These are phyloP conservation scores for Chiua sp. DNA, from an alignment of 1,284 basidiomycete genomes.

Conservation along the genomic window DNA sequence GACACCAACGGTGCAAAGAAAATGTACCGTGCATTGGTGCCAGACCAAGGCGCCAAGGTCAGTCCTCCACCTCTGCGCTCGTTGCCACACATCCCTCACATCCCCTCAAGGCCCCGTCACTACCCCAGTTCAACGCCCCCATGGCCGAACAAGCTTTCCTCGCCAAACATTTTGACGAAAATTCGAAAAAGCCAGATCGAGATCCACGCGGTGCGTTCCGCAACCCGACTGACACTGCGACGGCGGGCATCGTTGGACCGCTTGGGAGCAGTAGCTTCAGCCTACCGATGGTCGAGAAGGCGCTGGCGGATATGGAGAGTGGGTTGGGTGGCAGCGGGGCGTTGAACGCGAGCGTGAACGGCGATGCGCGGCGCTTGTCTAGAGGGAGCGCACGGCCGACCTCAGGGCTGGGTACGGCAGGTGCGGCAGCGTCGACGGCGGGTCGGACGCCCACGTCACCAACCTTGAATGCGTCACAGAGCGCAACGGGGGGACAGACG, in stretches of 20 bases:
- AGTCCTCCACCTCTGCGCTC: slow-evolving; percentile 14
- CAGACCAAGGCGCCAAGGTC: slow-evolving; percentile 76
- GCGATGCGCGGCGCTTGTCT: slow-evolving; percentile 42
- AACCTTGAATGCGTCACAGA: slow-evolving; percentile 48
- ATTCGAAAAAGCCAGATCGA: slow-evolving; percentile 85
- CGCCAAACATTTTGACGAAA: slow-evolving; percentile 86
- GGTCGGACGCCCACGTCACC: slow-evolving; percentile 44
- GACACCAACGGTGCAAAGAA: slow-evolving; percentile 58
- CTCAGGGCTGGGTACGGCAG: slow-evolving; percentile 23
- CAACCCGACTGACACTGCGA: slow-evolving; percentile 59
- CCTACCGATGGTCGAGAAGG: slow-evolving; percentile 86
- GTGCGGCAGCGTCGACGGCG: slow-evolving; percentile 13
- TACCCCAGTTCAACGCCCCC: slow-evolving; percentile 79
- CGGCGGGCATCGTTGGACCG: slow-evolving; percentile 83
- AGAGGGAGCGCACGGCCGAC: slow-evolving; percentile 35
- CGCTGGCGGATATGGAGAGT: slow-evolving; percentile 85
- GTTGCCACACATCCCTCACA: not conserved
- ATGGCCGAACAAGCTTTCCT: slow-evolving; percentile 89
- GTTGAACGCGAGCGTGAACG: slow-evolving; percentile 37
- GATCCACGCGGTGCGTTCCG: slow-evolving; percentile 90
- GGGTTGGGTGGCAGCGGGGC: slow-evolving; percentile 42
- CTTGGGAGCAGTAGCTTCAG: slow-evolving; percentile 84
- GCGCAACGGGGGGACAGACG: slow-evolving; percentile 58
- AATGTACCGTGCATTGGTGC: slow-evolving; percentile 67
- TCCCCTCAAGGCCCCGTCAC: slow-evolving; percentile 56